Evolutionary conservation across 805 yeast species (phyloP).

Genomic region (Saturnispora hagleri): DNA sequence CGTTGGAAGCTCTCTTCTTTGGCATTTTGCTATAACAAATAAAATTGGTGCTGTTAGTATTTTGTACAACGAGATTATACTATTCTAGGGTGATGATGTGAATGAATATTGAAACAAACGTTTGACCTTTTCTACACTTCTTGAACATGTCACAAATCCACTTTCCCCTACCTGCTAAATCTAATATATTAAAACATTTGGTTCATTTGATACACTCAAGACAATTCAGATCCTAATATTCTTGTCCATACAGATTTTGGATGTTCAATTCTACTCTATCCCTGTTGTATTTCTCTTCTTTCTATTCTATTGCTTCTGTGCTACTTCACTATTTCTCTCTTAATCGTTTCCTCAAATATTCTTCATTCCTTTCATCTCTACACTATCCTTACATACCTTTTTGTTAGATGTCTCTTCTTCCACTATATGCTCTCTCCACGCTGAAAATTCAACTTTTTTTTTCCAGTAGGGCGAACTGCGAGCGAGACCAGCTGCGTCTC

Average conservation of each 20-base stretch:
- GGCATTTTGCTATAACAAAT: constrained; percentile 60
- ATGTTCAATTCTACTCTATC: too few species aligned
- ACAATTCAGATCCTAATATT: too few species aligned
- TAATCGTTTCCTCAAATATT: too few species aligned
- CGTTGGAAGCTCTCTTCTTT: constrained; percentile 99
- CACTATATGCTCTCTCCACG: not conserved
- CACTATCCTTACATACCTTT: not conserved
- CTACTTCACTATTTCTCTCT: not conserved
- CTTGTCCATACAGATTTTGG: too few species aligned
- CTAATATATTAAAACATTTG: too few species aligned
- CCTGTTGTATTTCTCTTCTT: not conserved
- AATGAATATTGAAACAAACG: not conserved
- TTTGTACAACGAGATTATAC: not conserved
- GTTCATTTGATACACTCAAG: too few species aligned
- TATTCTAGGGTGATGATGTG: not conserved
- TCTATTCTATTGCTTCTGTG: too few species aligned
- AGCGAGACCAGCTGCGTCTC: not conserved
- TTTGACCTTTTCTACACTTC: too few species aligned
- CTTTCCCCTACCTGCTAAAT: too few species aligned
- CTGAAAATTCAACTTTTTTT: not conserved
- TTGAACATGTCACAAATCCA: too few species aligned
- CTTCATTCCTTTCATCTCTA: not conserved
- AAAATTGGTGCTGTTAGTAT: not conserved
- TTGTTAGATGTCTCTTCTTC: not conserved
- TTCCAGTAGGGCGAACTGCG: not conserved